Evolutionary conservation across 257 asterid species (phyloP).

Genomic region (Perilla frutescens): DNA sequence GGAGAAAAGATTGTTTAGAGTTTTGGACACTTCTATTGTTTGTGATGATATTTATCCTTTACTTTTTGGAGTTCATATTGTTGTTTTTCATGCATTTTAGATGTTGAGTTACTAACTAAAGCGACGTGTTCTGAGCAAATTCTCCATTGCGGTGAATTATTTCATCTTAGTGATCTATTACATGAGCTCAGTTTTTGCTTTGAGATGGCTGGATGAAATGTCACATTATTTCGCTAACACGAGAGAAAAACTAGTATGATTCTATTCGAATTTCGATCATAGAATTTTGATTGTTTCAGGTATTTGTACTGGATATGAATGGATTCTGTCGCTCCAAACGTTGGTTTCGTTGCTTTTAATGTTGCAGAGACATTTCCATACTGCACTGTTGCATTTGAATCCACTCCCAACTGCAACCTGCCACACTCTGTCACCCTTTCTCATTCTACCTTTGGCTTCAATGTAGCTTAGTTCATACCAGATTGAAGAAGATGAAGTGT

Average conservation of each 20-base stretch:
- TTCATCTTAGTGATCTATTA: not conserved
- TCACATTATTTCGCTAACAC: too few species aligned
- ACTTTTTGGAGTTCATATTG: constrained; percentile 33
- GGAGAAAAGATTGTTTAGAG: constrained; percentile 50
- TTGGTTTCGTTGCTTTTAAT: constrained; percentile 17
- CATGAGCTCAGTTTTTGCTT: not conserved
- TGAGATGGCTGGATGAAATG: not conserved
- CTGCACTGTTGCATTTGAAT: constrained; percentile 43
- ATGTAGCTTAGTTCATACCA: constrained; percentile 41
- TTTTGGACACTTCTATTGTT: constrained; percentile 38
- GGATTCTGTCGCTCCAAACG: constrained; percentile 34
- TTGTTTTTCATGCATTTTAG: constrained; percentile 32
- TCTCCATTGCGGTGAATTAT: not conserved
- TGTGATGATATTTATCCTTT: constrained; percentile 24
- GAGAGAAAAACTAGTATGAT: not conserved
- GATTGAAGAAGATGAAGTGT: constrained; percentile 42
- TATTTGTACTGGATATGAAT: constrained; percentile 29
- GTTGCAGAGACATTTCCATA: constrained; percentile 36
- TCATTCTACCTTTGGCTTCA: constrained; percentile 40
- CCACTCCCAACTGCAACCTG: constrained; percentile 44
- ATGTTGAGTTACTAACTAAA: constrained; percentile 2
- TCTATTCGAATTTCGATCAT: not conserved
- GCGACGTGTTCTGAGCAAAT: not conserved
- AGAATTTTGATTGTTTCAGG: constrained; percentile 31
- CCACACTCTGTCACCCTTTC: constrained; percentile 40